phyloP scores from a whole-genome alignment of 768 basidiomycete species.

The Lactarius hengduanensis region DNA sequence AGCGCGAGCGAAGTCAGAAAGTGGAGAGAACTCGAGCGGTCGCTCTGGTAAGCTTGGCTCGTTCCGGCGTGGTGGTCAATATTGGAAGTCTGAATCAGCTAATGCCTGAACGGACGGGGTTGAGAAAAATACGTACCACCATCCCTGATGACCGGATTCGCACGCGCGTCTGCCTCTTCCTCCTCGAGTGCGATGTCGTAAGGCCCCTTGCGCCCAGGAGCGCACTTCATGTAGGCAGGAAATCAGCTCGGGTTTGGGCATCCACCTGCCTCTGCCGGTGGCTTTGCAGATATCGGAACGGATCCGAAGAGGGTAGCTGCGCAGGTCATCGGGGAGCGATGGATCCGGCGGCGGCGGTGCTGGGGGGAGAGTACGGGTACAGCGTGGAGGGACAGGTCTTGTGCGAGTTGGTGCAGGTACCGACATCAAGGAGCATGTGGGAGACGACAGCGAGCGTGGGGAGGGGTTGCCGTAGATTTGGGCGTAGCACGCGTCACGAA shows the following conservation, averaged over 20 bases:
- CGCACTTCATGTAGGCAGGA: conserved; percentile 46
- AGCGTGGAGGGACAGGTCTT: conserved; percentile 28
- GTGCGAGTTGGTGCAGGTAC: conserved; percentile 17
- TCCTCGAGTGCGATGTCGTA: conserved; percentile 71
- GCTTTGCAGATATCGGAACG: conserved; percentile 72
- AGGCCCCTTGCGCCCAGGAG: conserved; percentile 62
- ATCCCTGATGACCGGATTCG: conserved; percentile 68
- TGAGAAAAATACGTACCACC: conserved; percentile 37
- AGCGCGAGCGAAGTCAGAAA: conserved; percentile 43
- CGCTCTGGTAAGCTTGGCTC: conserved; percentile 46
- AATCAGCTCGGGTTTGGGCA: conserved; percentile 54
- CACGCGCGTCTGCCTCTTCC: conserved; percentile 52
- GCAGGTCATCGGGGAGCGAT: conserved; percentile 59
- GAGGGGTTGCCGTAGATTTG: conserved; percentile 61
- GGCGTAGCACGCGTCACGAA: conserved; percentile 77
- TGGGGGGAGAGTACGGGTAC: conserved; percentile 37
- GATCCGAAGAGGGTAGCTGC: conserved; percentile 68
- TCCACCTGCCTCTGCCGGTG: conserved; percentile 76
- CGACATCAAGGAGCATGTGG: conserved; percentile 34
- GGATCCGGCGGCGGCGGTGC: conserved; percentile 34
- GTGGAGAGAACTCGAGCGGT: conserved; percentile 58
- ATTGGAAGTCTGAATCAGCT: conserved; percentile 53
- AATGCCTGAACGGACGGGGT: not conserved
- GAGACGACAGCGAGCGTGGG: conserved; percentile 34
- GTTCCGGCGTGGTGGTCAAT: conserved; percentile 53